Percentiles rank a stretch among this genome's conserved stretches.
phyloP scores from a whole-genome alignment of 192 early-diverging fungal species.

The Polychytrium aggregatum region DNA sequence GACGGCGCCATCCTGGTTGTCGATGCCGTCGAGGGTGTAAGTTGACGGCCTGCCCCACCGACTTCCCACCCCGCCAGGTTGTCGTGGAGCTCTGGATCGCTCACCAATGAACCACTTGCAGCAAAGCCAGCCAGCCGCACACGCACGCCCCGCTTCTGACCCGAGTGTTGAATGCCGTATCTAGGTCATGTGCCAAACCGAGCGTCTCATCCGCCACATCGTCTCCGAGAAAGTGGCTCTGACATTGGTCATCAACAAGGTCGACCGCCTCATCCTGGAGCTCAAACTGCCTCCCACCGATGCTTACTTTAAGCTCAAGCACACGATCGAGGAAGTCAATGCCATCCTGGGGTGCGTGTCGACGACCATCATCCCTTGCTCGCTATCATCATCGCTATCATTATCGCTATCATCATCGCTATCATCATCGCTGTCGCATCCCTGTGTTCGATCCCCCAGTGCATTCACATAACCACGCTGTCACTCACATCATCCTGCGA shows the following conservation, averaged over 20 bases:
- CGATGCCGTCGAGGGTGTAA: constrained; percentile 90
- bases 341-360: constrained; percentile 40
- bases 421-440: too few relatives aligned
- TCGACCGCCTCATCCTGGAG: constrained; percentile 95
- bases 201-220: constrained; percentile 70
- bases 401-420: too few relatives aligned
- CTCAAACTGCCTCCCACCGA: constrained; percentile 91
- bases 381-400: too few relatives aligned
- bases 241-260: constrained; percentile 90
- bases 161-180: constrained; percentile 15
- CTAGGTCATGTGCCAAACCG: constrained; percentile 92
- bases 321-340: constrained; percentile 96
- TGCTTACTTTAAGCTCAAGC: constrained; percentile 92
- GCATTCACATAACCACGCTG: too few relatives aligned
- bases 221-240: constrained; percentile 69
- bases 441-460: constrained; percentile 8
- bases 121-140: too few relatives aligned
- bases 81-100: too few relatives aligned
- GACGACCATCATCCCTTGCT: too few relatives aligned
- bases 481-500: too few relatives aligned
- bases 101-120: too few relatives aligned
- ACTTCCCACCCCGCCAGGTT: too few relatives aligned
- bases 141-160: too few relatives aligned
- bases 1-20: constrained; percentile 91
- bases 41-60: too few relatives aligned